These are phyloP conservation scores for Dryas octopetala DNA, from an alignment of 306 rosid genomes.

Conservation along the genomic window DNA sequence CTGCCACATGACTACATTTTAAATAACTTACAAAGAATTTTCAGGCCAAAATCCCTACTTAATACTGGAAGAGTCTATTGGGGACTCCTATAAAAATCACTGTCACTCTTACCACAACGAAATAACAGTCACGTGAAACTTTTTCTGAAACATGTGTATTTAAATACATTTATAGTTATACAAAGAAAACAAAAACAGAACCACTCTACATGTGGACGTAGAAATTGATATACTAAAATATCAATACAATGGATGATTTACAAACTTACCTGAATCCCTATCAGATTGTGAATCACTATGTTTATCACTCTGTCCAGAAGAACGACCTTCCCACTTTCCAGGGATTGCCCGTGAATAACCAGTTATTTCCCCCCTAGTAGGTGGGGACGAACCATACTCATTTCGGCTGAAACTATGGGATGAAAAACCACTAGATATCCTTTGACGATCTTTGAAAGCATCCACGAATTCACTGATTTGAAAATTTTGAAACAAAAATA, in stretches of 20 bases:
- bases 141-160: background rate
- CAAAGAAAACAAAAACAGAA: background rate
- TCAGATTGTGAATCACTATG: slow-evolving; percentile 85
- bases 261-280: slow-evolving; percentile 72
- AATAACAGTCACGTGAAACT: background rate
- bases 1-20: background rate
- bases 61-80: background rate
- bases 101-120: slow-evolving; percentile 11
- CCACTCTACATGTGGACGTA: background rate
- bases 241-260: slow-evolving; percentile 21
- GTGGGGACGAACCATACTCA: slow-evolving; percentile 86
- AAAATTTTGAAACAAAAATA: background rate
- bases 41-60: background rate
- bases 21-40: background rate
- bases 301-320: slow-evolving; percentile 72
- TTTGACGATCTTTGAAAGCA: slow-evolving; percentile 60
- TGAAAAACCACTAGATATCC: slow-evolving; percentile 62
- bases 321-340: slow-evolving; percentile 87
- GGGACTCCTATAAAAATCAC: background rate
- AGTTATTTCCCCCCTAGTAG: slow-evolving; percentile 61
- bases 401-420: slow-evolving; percentile 57
- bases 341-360: slow-evolving; percentile 60
- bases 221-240: background rate
- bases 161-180: background rate
- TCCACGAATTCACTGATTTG: slow-evolving; percentile 78